Conservation (phyloP, 163 green algal genomes). For the Scenedesmus sp. region DNA sequence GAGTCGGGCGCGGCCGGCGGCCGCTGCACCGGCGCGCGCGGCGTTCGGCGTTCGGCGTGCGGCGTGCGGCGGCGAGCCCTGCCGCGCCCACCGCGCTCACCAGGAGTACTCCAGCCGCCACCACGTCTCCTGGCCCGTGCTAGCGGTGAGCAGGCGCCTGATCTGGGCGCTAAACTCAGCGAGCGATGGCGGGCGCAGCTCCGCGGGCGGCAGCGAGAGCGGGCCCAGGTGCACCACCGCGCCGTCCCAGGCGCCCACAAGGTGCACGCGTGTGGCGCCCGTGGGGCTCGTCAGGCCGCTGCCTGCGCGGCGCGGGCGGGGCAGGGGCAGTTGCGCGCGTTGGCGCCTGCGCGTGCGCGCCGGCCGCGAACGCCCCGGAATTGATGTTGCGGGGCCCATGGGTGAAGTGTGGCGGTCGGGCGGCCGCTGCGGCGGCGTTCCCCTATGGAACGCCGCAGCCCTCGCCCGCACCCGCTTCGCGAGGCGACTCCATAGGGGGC, state of each 20-base stretch:
- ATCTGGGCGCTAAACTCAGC: slow-evolving; percentile 14
- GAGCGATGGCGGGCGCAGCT: background rate
- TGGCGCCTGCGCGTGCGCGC: background rate
- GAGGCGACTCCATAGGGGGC: no score
- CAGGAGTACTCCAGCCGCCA: slow-evolving; percentile 34
- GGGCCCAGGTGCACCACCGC: slow-evolving; percentile 4
- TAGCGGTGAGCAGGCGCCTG: slow-evolving; percentile 10
- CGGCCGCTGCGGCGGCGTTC: background rate
- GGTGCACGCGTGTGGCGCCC: background rate
- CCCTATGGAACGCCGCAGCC: background rate
- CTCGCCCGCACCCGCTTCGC: no score
- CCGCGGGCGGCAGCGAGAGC: background rate
- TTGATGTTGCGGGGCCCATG: background rate
- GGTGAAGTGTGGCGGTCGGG: background rate
- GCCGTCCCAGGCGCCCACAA: background rate
- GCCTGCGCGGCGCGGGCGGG: background rate
- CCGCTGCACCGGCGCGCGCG: background rate
- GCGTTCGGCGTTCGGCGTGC: background rate
- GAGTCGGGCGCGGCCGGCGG: background rate
- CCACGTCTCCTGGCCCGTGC: slow-evolving; percentile 18
- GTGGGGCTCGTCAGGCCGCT: background rate
- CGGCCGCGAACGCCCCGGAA: background rate
- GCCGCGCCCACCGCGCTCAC: background rate
- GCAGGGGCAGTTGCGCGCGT: background rate
- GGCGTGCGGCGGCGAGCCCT: background rate